Base-by-base conservation (phyloP, 345 rosid genomes). In the Excoecaria agallocha region DNA sequence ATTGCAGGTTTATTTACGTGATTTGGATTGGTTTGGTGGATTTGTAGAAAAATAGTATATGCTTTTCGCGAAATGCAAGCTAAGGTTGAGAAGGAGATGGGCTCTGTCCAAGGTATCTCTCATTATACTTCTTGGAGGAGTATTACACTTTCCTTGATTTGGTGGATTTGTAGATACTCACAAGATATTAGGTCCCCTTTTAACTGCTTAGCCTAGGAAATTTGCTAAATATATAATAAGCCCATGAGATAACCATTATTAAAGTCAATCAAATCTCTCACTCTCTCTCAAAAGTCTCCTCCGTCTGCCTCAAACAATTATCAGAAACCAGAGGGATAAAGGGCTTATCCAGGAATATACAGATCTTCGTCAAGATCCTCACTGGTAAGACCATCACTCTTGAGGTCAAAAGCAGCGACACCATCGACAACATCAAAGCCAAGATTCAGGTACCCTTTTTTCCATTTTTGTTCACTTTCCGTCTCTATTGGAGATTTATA, bases 51-150 rank as follows among this genome's bases (percentile, higher is more conserved):
- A n/a, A n/a, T n/a, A n/a, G n/a, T n/a, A n/a, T n/a, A n/a, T 6
- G 98, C 99, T 76, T 89, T 95, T 58, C 99, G 99, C 24, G 98
- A 95, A 82, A 90, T 95, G 98, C 99, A 95, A 86, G 96, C 99
- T 70, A 95, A 95, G 80, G 98, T 91, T 78, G 99, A 95, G 93
- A 93, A 95, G 74, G 99, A 95, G 86, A 93, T 95, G 99, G 98
- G 94, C 24, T 82, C 98, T 83, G 92, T 78, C 58, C 99, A 90
- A 93, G 99, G 98, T 92, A 48, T 52, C 38, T 65, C 16, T 41
- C 46, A 22, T 37, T 41, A 11, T 20, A 20, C 52, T 55, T 66
- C 0, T 68, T n/a, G n/a, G 35, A 17, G 37, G 25, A 39, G 15
- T 66, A 45, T 10, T 66, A 20, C 5, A 5, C 54, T 24, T 0